Evolutionary conservation across 495 filamentous ascomycete genomes (phyloP).

Genomic region (Annulohypoxylon maeteangense): DNA sequence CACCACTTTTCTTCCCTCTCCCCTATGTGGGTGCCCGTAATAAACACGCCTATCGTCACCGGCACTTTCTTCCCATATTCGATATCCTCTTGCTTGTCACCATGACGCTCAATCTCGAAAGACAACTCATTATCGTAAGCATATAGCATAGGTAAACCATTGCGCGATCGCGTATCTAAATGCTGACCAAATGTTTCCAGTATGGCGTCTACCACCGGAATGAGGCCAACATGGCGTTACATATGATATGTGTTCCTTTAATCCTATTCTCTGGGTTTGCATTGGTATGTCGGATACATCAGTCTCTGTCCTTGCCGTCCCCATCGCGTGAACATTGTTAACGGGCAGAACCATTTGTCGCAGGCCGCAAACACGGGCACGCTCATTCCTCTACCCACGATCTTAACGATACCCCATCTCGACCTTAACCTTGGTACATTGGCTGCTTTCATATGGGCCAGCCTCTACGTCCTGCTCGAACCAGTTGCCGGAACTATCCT

Average conservation of each 20-base stretch:
- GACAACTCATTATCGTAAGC: constrained; percentile 60
- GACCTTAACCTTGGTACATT: constrained; percentile 85
- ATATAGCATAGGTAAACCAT: constrained; percentile 14
- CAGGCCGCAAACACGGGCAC: constrained; percentile 82
- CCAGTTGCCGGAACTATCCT: constrained; percentile 85
- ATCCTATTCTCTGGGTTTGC: constrained; percentile 83
- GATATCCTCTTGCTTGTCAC: constrained; percentile 1
- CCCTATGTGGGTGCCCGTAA: background rate
- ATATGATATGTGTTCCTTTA: constrained; percentile 87
- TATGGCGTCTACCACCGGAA: constrained; percentile 97
- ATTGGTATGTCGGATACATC: constrained; percentile 65
- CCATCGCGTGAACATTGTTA: constrained; percentile 6
- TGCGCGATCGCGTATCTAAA: background rate
- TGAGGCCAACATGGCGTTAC: constrained; percentile 87
- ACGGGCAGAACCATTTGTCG: constrained; percentile 25
- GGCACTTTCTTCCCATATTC: background rate
- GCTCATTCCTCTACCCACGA: constrained; percentile 75
- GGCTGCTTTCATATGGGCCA: constrained; percentile 72
- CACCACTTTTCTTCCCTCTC: background rate
- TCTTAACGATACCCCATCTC: constrained; percentile 77
- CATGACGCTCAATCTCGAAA: constrained; percentile 61
- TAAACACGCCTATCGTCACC: background rate
- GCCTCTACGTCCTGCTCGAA: constrained; percentile 90
- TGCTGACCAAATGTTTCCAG: constrained; percentile 56
- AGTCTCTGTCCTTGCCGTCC: background rate